Evolutionary conservation across 441 rosid species (phyloP), one percentile per base, ranked within the genome.

Genomic region (Flueggea neowawraea): DNA sequence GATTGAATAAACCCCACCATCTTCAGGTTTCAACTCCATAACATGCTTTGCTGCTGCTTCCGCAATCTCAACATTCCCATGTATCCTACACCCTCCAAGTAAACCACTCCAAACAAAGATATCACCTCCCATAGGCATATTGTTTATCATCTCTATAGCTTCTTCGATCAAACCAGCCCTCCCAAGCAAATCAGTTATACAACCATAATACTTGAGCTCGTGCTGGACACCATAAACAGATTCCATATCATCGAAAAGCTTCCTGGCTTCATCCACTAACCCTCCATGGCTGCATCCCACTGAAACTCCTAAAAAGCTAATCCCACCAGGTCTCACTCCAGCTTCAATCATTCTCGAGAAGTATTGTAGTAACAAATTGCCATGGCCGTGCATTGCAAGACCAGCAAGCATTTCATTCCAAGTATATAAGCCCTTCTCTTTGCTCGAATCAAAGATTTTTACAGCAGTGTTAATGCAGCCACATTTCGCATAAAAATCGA

Each of bases 261-360:
- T 79, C 68, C 60, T 81, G 10, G 88, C 95, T 62, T 90, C 90
- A 54, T 62, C 63, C 48, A 82, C 80, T 31, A 85, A 70, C 67
- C 97, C 92, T 15, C 80, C 66, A 73, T 85, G 97, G 70, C 97
- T 87, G 51, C 95, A 88, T 12, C 89, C 97, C 0, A 76, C 89
- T 50, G 84, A 59, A 55, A 85, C 81, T n/a, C 85, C 84, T 49
- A 87, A 70, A 66, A 84, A 69, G 67, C 74, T 82, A 17, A 90
- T 73, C 8, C 86, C 82, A 5, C 84, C 90, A 0, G 88, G 88
- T 57, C 70, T 67, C 56, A 84, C 45, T 3, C 86, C 80, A 39
- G 75, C 75, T 3, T 60, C 61, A 16, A 80, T 69, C 92, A 88
- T 88, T 62, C 61, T 66, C 32, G 59, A 63, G 65, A 90, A 90